Evolutionary conservation across 352 stramenopile genomes (phyloP).

Genomic region (Pythium chondricola): DNA sequence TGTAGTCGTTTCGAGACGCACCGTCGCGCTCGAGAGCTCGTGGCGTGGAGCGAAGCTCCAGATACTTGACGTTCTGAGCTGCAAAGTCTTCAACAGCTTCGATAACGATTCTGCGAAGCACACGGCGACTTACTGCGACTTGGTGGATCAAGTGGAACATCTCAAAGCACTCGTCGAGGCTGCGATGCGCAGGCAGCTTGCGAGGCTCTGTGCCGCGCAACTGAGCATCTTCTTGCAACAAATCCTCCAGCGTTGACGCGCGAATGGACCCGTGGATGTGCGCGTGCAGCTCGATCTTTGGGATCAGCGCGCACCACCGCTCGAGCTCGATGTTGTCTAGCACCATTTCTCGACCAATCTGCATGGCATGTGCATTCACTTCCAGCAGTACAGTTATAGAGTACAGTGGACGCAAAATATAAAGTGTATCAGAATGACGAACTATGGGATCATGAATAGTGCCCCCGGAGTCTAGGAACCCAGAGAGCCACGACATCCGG

Average conservation of each 20-base stretch:
- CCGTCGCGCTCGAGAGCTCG: conserved; percentile 49
- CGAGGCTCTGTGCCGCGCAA: conserved; percentile 21
- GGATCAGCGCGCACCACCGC: conserved; percentile 47
- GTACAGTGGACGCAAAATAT: too few relatives aligned
- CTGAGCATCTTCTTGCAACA: conserved; percentile 46
- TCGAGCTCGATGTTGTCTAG: conserved; percentile 22
- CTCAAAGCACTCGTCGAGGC: conserved; percentile 81
- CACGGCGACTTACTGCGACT: conserved; percentile 60
- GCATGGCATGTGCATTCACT: too few relatives aligned
- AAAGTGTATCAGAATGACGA: too few relatives aligned
- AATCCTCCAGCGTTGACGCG: conserved; percentile 49
- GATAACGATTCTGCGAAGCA: conserved; percentile 59
- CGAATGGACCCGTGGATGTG: conserved; percentile 86
- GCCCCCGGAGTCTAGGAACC: too few relatives aligned
- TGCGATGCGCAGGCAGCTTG: conserved; percentile 39
- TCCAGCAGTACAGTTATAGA: too few relatives aligned
- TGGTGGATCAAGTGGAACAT: conserved; percentile 86
- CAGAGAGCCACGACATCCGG: too few relatives aligned
- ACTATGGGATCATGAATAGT: too few relatives aligned
- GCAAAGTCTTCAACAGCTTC: conserved; percentile 85
- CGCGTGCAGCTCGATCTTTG: conserved; percentile 85
- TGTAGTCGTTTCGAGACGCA: conserved; percentile 52
- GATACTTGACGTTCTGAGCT: conserved; percentile 70
- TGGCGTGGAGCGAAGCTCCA: conserved; percentile 82
- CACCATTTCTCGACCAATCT: conserved; percentile 3